Percentiles rank a stretch among this genome's conserved stretches.
Conservation (phyloP, 768 basidiomycete genomes). For the Tylopilus rubrobrunneus region DNA sequence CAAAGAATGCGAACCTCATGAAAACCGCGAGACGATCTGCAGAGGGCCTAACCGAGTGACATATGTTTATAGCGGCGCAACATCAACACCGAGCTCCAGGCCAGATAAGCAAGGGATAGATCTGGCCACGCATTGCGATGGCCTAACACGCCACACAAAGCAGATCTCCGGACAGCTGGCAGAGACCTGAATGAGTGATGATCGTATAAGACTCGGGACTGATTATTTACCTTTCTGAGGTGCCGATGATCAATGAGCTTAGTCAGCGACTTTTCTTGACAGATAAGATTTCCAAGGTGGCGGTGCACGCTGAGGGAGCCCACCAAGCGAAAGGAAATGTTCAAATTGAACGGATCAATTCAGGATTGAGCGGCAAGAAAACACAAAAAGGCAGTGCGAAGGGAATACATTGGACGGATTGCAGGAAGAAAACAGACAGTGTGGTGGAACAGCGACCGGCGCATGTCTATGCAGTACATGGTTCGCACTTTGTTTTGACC, state of each 20-base stretch:
- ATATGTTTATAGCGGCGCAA: conserved; percentile 3
- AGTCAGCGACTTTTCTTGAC: conserved; percentile 17
- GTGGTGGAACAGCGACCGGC: conserved; percentile 16
- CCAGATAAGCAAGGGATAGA: background rate
- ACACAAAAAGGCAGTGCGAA: conserved; percentile 1
- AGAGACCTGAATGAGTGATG: background rate
- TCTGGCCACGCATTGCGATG: background rate
- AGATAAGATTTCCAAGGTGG: conserved; percentile 24
- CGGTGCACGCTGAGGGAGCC: background rate
- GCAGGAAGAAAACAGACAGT: conserved; percentile 3
- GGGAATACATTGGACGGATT: conserved; percentile 15
- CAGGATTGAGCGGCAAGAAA: background rate
- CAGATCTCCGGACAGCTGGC: background rate
- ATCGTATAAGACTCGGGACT: background rate
- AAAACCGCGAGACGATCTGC: conserved; percentile 14
- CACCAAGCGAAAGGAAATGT: background rate
- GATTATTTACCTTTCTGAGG: conserved; percentile 9
- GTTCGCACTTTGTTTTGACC: conserved; percentile 61
- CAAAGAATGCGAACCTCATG: conserved; percentile 6
- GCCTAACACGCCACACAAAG: background rate
- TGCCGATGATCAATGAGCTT: conserved; percentile 9
- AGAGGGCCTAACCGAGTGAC: background rate
- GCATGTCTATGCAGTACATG: conserved; percentile 17
- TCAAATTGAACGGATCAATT: background rate
- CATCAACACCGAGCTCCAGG: background rate